A percentile compares a stretch with the other conserved stretches of the same genome.
Conservation (phyloP, 768 basidiomycete genomes). For the Crepidotus variabilis region DNA sequence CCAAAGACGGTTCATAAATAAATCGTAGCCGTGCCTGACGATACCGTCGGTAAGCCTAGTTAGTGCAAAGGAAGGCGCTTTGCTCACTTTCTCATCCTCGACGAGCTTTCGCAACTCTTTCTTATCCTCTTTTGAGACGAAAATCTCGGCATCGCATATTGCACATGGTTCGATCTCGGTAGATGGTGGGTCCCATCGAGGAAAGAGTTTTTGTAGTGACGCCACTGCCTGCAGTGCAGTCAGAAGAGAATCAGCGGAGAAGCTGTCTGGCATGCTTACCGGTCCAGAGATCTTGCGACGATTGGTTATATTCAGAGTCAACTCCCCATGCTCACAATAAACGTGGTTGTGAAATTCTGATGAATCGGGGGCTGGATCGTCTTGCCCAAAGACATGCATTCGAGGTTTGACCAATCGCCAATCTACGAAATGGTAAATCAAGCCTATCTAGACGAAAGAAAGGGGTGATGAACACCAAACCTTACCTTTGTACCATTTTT, state of each 20-base stretch:
- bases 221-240: slow-evolving; percentile 43
- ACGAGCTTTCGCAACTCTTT: slow-evolving; percentile 59
- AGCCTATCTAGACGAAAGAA: slow-evolving; percentile 1
- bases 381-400: slow-evolving; percentile 60
- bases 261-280: slow-evolving; percentile 30
- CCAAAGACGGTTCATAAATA: slow-evolving; percentile 44
- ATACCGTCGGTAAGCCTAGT: background rate
- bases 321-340: slow-evolving; percentile 64
- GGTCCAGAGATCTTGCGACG: slow-evolving; percentile 61
- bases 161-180: slow-evolving; percentile 51
- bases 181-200: slow-evolving; percentile 57
- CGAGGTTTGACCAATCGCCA: slow-evolving; percentile 71
- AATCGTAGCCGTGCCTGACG: slow-evolving; percentile 58
- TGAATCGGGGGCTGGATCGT: slow-evolving; percentile 68
- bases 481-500: slow-evolving; percentile 72
- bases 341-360: slow-evolving; percentile 56
- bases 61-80: background rate
- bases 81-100: slow-evolving; percentile 73
- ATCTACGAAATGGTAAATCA: slow-evolving; percentile 38
- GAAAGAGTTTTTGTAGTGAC: slow-evolving; percentile 56
- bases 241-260: background rate
- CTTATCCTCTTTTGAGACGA: slow-evolving; percentile 58
- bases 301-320: slow-evolving; percentile 50
- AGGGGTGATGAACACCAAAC: slow-evolving; percentile 10
- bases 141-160: slow-evolving; percentile 55